Percentiles rank a stretch among this genome's conserved stretches.
These are phyloP conservation scores for Mycothermus thermophilus DNA, from an alignment of 495 filamentous ascomycete species.

Conservation along the genomic window DNA sequence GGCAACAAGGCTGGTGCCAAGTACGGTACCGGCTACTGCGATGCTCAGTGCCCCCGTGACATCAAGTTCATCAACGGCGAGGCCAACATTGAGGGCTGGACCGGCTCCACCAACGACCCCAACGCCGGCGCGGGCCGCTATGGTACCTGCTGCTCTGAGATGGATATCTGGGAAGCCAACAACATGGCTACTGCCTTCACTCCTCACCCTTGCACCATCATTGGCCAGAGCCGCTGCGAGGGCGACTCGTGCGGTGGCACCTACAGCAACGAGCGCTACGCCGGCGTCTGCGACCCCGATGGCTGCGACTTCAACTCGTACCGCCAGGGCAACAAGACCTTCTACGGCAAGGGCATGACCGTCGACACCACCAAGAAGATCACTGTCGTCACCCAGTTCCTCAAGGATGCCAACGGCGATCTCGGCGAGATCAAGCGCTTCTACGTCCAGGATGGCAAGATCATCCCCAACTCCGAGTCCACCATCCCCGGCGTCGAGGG, in stretches of 20 bases:
- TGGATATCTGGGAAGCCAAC: slow-evolving; percentile 68
- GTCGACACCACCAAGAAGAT: slow-evolving; percentile 53
- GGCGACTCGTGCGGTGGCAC: slow-evolving; percentile 37
- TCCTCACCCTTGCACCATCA: slow-evolving; percentile 51
- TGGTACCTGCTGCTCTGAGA: slow-evolving; percentile 60
- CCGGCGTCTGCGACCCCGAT: slow-evolving; percentile 55
- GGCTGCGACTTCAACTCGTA: slow-evolving; percentile 69
- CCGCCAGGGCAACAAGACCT: slow-evolving; percentile 46
- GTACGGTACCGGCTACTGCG: slow-evolving; percentile 46
- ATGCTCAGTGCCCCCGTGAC: slow-evolving; percentile 42
- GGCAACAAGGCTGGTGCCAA: slow-evolving; percentile 46
- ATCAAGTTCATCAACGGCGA: slow-evolving; percentile 39
- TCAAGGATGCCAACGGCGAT: slow-evolving; percentile 31
- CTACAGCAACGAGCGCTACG: slow-evolving; percentile 35
- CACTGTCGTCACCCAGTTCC: slow-evolving; percentile 66
- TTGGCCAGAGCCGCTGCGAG: slow-evolving; percentile 42
- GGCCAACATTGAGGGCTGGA: slow-evolving; percentile 50
- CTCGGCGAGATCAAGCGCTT: slow-evolving; percentile 54
- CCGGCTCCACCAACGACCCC: slow-evolving; percentile 39
- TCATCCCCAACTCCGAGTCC: slow-evolving; percentile 46
- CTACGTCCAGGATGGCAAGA: slow-evolving; percentile 55
- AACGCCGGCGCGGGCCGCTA: slow-evolving; percentile 47
- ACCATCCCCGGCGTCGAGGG: slow-evolving; percentile 34
- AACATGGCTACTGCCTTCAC: slow-evolving; percentile 47
- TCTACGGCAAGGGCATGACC: slow-evolving; percentile 47